Evolutionary conservation across 768 basidiomycete species (phyloP), one percentile per base, ranked within the genome.

Genomic region (Boletus coccyginus): DNA sequence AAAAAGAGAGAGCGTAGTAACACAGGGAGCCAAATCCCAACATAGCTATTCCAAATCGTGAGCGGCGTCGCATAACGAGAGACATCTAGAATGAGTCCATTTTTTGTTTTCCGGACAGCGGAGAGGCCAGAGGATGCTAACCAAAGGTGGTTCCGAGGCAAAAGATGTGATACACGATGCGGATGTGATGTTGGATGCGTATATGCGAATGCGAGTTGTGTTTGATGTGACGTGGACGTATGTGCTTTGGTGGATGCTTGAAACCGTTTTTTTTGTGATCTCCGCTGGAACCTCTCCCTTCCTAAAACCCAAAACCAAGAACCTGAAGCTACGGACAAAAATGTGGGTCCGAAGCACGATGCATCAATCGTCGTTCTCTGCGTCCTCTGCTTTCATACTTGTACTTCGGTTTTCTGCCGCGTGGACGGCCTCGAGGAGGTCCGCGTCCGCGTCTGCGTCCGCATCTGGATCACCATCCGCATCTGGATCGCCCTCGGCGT

Each of bases 361-460:
- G 7, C 19, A 16, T 40, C 24, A 71, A 36, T 68, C 66, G 21
- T 64, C 64, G 40, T 61, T 62, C 9, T 64, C 69, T 10, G 39
- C 61, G 19, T 70, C 69, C 14, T 69, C 65, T 19, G 65, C 62
- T 21, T 73, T 71, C 55, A 68, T 11, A 3, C 72, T 66, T 46
- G 67, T 68, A 48, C 72, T 74, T 47, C 78, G 71, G 19, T 75
- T 77, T 62, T 79, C 80, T 7, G 80, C 75, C 7, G 79, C 80
- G 56, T 78, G 78, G 0, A 79, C 80, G 36, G 80, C 80, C 58
- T 80, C 80, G n/a, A 81, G 64, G 27, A 82, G 64, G 27, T 81
- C 80, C 45, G 71, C 73, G 13, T 81, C 80, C 0, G 78, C 73
- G 19, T 67, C 74, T 5, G 64, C 71, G 7, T 60, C 70, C 3